Percentiles rank a stretch among this genome's conserved stretches.
Evolutionary conservation across 306 rosid genomes (phyloP).

Genomic region (Mimosa bimucronata): DNA sequence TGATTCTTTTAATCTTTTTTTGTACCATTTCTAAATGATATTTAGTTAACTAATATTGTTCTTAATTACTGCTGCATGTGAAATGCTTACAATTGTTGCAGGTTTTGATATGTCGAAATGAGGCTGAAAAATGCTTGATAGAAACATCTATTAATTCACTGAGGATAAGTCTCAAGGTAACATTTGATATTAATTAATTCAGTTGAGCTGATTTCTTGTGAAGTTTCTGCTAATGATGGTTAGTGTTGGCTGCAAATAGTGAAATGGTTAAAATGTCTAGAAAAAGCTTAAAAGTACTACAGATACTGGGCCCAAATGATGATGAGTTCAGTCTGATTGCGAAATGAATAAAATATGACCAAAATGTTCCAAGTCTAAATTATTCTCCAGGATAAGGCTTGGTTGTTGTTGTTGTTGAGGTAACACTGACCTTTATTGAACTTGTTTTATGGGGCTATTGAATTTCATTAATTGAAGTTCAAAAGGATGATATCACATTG

Average conservation of each 20-base stretch:
- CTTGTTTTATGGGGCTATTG: not conserved
- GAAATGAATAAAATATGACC: not conserved
- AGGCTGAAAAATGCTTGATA: conserved; percentile 91
- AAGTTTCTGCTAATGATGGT: conserved; percentile 10
- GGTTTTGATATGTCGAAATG: conserved; percentile 94
- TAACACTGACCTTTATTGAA: not conserved
- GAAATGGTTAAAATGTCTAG: not conserved
- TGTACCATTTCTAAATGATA: not conserved
- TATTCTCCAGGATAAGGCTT: not conserved
- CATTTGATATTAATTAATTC: conserved; percentile 1
- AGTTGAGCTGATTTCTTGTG: conserved; percentile 34
- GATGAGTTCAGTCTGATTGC: not conserved
- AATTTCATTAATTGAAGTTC: not conserved
- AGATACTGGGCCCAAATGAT: not conserved
- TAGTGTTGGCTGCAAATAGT: not conserved
- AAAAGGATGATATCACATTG: not conserved
- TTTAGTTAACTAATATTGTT: not conserved
- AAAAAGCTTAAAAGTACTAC: not conserved
- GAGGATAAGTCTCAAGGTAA: conserved; percentile 95
- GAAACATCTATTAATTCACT: conserved; percentile 97
- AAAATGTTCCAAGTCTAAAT: not conserved
- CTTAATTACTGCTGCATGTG: conserved; percentile 12
- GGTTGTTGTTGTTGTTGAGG: too few relatives aligned
- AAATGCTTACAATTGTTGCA: conserved; percentile 42
- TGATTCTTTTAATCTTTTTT: not conserved